A percentile compares a stretch with the other conserved stretches of the same genome.
phyloP scores from a whole-genome alignment of 768 basidiomycete species.

The Lactarius hengduanensis region DNA sequence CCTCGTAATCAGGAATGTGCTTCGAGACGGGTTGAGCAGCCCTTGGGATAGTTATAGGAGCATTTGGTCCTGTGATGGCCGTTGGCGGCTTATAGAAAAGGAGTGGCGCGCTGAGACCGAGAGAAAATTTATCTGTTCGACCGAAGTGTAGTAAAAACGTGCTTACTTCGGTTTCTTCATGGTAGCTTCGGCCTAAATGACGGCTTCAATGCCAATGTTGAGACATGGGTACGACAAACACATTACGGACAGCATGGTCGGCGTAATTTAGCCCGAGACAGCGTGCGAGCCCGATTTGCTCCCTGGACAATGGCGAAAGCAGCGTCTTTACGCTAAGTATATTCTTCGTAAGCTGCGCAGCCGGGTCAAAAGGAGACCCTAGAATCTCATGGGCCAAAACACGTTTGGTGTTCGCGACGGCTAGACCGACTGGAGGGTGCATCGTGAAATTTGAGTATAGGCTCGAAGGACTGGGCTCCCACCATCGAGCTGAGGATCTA shows the following conservation, averaged over 20 bases:
- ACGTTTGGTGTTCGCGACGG: constrained; percentile 47
- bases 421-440: constrained; percentile 52
- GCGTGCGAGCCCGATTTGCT: constrained; percentile 66
- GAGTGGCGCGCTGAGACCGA: constrained; percentile 53
- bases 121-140: neutral
- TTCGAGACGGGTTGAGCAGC: constrained; percentile 67
- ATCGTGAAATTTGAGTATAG: constrained; percentile 2
- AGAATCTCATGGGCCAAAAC: constrained; percentile 72
- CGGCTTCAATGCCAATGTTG: neutral
- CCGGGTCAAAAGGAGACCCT: constrained; percentile 66
- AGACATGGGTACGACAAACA: neutral
- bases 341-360: constrained; percentile 59
- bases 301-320: constrained; percentile 63
- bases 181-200: constrained; percentile 61
- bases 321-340: constrained; percentile 70
- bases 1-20: constrained; percentile 80
- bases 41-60: constrained; percentile 61
- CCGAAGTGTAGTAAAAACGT: neutral
- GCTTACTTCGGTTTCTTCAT: constrained; percentile 62
- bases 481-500: constrained; percentile 68
- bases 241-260: constrained; percentile 69
- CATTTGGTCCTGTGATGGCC: constrained; percentile 68
- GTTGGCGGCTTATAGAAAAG: constrained; percentile 78
- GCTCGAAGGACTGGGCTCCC: constrained; percentile 20
- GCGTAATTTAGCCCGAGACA: constrained; percentile 81